Evolutionary conservation across 2,329 filamentous ascomycete species (phyloP), one percentile per base, ranked within the genome.

Genomic region (Neofusicoccum ribis): DNA sequence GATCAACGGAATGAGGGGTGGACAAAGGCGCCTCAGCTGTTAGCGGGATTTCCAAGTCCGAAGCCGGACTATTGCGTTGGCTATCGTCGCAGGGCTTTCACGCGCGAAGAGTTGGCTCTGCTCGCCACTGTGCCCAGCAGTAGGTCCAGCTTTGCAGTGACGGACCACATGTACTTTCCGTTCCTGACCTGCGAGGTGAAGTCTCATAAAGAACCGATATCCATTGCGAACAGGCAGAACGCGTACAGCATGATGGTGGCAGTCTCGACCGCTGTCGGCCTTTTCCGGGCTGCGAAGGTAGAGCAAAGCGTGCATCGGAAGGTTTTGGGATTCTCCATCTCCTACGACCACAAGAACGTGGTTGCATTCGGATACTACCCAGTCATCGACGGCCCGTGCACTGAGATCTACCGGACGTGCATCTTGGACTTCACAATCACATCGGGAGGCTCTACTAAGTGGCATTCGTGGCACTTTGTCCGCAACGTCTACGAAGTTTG

Each of bases 111-210:
- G 23, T 3, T 23, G 23, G 23, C 23, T 23, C 23, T 23, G 23
- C 23, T 23, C 23, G 23, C 23, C 23, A 23, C 23, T 23, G 23
- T 23, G 36, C 36, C 36, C 36, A 39, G 36, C 36, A 39, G 36
- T 8, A 39, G 12, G 12, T 39, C 8, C 3, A 39, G 12, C 7
- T 49, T 49, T 15, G 8, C 46, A 17, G 8, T 15, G 2, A 49
- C 46, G 12, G 80, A 76, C 62, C 72, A 78, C 5, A 83, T 84
- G 74, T 81, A 79, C 72, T 83, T 85, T 67, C 81, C 54, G 2
- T 59, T 59, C n/a, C 9, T 59, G 8, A 15, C 54, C 12, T 43
- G 37, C 34, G 54, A 59, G 27, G 36, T 15, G 9, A 59, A 43
- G 27, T 59, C 12, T 5, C 6, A 4, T 5, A 43, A 15, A 34